phyloP scores from a whole-genome alignment of 306 rosid species.

The Vigna hirtella region DNA sequence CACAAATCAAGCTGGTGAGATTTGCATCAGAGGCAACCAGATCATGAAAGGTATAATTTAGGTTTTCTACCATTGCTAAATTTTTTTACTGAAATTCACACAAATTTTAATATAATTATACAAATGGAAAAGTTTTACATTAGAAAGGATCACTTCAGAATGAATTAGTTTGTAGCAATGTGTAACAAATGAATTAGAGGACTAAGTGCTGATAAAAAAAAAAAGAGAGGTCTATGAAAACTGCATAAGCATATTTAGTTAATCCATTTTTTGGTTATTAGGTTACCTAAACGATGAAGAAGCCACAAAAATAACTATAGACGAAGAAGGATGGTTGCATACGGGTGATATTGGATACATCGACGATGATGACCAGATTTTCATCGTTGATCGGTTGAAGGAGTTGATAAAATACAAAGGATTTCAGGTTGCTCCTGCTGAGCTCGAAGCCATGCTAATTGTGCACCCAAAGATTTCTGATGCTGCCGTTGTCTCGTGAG shows the following conservation, averaged over 20 bases:
- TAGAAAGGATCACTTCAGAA: too few species aligned
- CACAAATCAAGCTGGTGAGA: slow-evolving; percentile 70
- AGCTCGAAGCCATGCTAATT: slow-evolving; percentile 66
- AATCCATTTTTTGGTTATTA: slow-evolving; percentile 32
- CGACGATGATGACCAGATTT: slow-evolving; percentile 63
- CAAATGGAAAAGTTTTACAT: too few species aligned
- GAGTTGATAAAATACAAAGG: slow-evolving; percentile 77
- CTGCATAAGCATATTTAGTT: too few species aligned
- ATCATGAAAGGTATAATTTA: slow-evolving; percentile 72
- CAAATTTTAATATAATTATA: too few species aligned
- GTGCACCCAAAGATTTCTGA: slow-evolving; percentile 63
- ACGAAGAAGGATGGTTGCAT: slow-evolving; percentile 65
- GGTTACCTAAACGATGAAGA: slow-evolving; percentile 67
- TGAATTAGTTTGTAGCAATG: too few species aligned
- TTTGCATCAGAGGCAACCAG: slow-evolving; percentile 73
- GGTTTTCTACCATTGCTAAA: not conserved
- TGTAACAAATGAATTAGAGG: too few species aligned
- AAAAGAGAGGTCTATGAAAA: too few species aligned
- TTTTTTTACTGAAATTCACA: too few species aligned
- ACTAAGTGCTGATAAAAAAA: too few species aligned
- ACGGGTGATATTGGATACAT: slow-evolving; percentile 73
- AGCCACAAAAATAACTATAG: slow-evolving; percentile 64
- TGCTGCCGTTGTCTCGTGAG: slow-evolving; percentile 72
- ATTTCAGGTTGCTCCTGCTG: slow-evolving; percentile 84
- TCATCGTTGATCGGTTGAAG: slow-evolving; percentile 70